These are phyloP conservation scores for Elongisporangium anandrum DNA, from an alignment of 352 stramenopile genomes.

Conservation along the genomic window DNA sequence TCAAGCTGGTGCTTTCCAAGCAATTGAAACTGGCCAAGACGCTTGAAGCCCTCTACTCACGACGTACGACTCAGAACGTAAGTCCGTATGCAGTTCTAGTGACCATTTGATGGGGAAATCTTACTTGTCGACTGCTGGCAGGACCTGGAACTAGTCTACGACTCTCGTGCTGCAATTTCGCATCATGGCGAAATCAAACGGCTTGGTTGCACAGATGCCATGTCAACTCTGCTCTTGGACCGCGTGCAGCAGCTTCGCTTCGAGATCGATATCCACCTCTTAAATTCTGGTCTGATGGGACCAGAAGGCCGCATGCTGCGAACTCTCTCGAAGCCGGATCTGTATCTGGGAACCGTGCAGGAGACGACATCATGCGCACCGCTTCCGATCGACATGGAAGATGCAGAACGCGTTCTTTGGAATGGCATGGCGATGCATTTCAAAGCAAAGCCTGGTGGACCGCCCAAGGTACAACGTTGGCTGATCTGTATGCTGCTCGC, in stretches of 20 bases:
- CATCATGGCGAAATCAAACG: neutral
- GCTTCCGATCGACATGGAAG: neutral
- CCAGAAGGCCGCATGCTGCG: neutral
- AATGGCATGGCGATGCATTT: neutral
- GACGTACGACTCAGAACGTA: neutral
- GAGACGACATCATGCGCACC: neutral
- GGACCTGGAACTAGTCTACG: neutral
- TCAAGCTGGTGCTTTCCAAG: neutral
- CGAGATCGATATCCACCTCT: neutral
- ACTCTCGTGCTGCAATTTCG: neutral
- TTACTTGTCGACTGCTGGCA: neutral
- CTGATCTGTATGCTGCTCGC: too few relatives aligned
- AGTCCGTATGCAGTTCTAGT: neutral
- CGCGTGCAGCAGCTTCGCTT: neutral
- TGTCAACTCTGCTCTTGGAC: neutral
- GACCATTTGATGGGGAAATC: too few relatives aligned
- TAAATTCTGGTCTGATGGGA: neutral
- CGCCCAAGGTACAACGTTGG: neutral
- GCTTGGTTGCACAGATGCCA: neutral
- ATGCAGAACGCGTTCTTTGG: neutral
- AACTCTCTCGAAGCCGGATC: neutral
- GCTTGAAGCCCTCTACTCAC: neutral
- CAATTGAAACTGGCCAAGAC: neutral
- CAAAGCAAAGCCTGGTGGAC: neutral
- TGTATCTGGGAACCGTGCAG: neutral